Percentiles rank a stretch among this genome's conserved stretches.
Evolutionary conservation across 768 basidiomycete genomes (phyloP).

Genomic region (Hericium coralloides): DNA sequence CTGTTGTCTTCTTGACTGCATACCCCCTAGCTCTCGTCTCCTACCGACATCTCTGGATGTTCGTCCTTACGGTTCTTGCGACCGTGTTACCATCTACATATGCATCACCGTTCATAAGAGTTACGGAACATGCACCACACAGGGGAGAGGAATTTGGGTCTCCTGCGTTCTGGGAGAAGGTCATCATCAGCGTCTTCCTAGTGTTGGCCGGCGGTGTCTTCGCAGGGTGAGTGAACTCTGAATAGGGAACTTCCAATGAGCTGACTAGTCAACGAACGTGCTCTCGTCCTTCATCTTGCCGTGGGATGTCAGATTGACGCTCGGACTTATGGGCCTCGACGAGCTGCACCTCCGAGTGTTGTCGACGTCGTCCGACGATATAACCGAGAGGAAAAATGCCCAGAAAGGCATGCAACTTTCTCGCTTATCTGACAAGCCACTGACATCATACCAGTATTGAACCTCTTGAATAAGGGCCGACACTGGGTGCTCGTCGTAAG

Average conservation of each 20-base stretch:
- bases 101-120: neutral
- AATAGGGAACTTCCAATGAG: neutral
- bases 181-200: slow-evolving; percentile 54
- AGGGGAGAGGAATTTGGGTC: slow-evolving; percentile 33
- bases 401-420: slow-evolving; percentile 42
- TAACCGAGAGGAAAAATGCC: slow-evolving; percentile 58
- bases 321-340: slow-evolving; percentile 91
- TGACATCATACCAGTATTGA: slow-evolving; percentile 29
- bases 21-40: neutral
- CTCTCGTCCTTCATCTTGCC: neutral
- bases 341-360: slow-evolving; percentile 86
- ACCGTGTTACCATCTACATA: neutral
- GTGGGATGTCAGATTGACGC: slow-evolving; percentile 55
- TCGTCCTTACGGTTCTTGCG: neutral
- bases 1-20: neutral
- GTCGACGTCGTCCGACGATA: slow-evolving; percentile 70
- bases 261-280: neutral
- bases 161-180: slow-evolving; percentile 66
- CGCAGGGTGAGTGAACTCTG: slow-evolving; percentile 55
- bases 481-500: slow-evolving; percentile 87
- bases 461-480: slow-evolving; percentile 39
- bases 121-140: neutral
- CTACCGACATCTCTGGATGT: neutral
- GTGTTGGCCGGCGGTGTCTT: slow-evolving; percentile 88
- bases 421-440: neutral